Conservation (phyloP, 306 rosid genomes). For the Fragaria iinumae region DNA sequence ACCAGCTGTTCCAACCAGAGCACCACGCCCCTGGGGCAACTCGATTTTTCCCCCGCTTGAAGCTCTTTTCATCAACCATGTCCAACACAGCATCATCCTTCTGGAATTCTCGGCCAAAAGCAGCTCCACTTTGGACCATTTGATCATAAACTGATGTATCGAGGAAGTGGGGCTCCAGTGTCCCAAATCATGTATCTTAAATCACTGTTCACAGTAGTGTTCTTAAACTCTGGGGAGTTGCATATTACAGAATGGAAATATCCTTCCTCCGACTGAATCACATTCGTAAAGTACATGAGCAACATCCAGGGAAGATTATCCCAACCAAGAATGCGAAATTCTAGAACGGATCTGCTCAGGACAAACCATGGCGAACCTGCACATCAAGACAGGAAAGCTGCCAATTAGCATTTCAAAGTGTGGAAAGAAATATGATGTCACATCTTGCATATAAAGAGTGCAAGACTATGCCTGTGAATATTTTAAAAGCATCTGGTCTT, state of each 20-base stretch:
- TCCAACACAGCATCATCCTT: conserved; percentile 64
- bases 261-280: conserved; percentile 79
- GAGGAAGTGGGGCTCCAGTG: conserved; percentile 86
- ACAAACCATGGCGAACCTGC: conserved; percentile 92
- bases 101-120: conserved; percentile 72
- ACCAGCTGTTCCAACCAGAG: conserved; percentile 67
- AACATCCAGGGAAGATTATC: conserved; percentile 86
- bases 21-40: conserved; percentile 84
- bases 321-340: conserved; percentile 90
- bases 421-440: background rate
- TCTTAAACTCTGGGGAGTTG: conserved; percentile 77
- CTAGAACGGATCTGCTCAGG: conserved; percentile 75
- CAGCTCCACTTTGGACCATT: conserved; percentile 83
- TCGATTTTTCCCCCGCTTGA: conserved; percentile 50
- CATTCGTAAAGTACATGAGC: conserved; percentile 87
- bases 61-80: conserved; percentile 65
- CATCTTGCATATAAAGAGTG: conserved; percentile 21
- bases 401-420: conserved; percentile 19
- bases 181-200: conserved; percentile 89
- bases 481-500: conserved; percentile 77
- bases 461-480: conserved; percentile 73
- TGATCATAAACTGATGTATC: conserved; percentile 55
- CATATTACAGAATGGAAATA: conserved; percentile 89
- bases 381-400: conserved; percentile 19
- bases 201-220: conserved; percentile 81